phyloP scores from a whole-genome alignment of 306 rosid species.

The Vachellia pachyceras region DNA sequence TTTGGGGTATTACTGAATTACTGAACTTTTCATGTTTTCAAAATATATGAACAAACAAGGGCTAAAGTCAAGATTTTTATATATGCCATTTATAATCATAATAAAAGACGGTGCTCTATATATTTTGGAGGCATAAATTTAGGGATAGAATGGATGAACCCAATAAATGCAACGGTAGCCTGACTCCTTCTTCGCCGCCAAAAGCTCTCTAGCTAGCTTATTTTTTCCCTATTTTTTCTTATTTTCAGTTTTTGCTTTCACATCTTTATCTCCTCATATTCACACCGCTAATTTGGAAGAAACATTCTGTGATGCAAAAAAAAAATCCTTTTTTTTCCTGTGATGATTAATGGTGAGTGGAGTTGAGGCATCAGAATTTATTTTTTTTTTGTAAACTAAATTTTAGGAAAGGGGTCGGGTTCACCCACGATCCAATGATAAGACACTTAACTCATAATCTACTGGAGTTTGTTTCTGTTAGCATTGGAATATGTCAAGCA shows the following conservation, averaged over 20 bases:
- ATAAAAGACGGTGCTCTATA: too few species aligned
- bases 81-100: too few species aligned
- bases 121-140: slow-evolving; percentile 24
- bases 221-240: background rate
- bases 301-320: background rate
- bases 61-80: too few species aligned
- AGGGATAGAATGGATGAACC: slow-evolving; percentile 38
- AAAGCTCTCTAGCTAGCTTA: background rate
- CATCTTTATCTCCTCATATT: background rate
- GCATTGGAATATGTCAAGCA: too few species aligned
- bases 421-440: too few species aligned
- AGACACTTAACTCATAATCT: too few species aligned
- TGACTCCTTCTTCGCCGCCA: background rate
- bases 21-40: background rate
- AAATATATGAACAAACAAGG: background rate
- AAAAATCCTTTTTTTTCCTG: background rate
- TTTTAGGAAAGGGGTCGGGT: too few species aligned
- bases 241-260: background rate
- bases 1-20: too few species aligned
- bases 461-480: too few species aligned
- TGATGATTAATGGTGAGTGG: too few species aligned
- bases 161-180: slow-evolving; percentile 30
- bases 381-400: too few species aligned
- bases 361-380: too few species aligned
- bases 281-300: background rate